Evolutionary conservation across 352 stramenopile species (phyloP), one percentile per base, ranked within the genome.

Genomic region (Blastocystis sp.): DNA sequence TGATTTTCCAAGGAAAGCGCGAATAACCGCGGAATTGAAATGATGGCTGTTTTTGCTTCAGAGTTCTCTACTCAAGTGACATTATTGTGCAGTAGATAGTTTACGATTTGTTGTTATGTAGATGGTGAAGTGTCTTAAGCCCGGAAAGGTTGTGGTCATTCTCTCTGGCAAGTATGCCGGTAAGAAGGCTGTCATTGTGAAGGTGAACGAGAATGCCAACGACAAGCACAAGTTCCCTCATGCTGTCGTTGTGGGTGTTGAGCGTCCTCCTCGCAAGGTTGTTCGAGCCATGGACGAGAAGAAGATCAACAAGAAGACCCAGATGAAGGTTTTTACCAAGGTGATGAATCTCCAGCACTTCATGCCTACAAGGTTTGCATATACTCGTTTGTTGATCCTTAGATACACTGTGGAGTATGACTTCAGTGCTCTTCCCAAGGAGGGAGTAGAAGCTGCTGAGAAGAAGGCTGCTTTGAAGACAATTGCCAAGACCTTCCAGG

Each of bases 141-240:
- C 78, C 54, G 83, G 83, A 73, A 88, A 88, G 77, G 83, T 88
- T 42, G 83, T 88, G 24, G 67, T 88, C 52, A 49, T 88, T 61
- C 49, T 88, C 16, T 87, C 83, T 77, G 83, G 83, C 37, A 75
- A 75, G 52, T 88, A 88, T 51, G 83, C 83, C 49, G 83, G 83
- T 39, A 88, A 88, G 83, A 88, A 88, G 75, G 83, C 83, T 56
- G 54, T 88, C 73, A 88, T 88, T 52, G 83, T 88, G 39, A 88
- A 88, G 74, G 57, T 78, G 3, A 75, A 88, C 29, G 83, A 88
- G 52, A 54, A 88, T 19, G 83, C 29, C 35, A 88, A 32, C 54
- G 27, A 42, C 14, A 88, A 71, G 52, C 43, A 87, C n/a, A 85
- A 85, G 66, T 88, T 78, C 71, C 66, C 66, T 46, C 24, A 88